A percentile compares a stretch with the other conserved stretches of the same genome.
Evolutionary conservation across 495 filamentous ascomycete species (phyloP).

Genomic region (Xylaria castorea): DNA sequence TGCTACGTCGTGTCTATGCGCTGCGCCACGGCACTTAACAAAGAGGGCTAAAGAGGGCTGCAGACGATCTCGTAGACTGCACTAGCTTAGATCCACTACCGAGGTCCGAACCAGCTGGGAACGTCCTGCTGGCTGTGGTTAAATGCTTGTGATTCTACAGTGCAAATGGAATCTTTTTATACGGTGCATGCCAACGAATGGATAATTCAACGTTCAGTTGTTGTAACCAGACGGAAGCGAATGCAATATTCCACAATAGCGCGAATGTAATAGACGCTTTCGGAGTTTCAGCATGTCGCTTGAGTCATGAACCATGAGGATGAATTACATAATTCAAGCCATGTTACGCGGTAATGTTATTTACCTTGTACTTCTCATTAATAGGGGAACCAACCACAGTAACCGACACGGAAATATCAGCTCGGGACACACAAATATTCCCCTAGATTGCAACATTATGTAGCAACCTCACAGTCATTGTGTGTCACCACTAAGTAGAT

Average conservation of each 20-base stretch:
- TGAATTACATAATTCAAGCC: neutral
- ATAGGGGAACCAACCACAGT: neutral
- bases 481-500: neutral
- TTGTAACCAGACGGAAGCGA: neutral
- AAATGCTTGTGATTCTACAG: constrained; percentile 7
- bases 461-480: neutral
- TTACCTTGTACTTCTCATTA: no score
- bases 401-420: neutral
- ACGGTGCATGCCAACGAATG: neutral
- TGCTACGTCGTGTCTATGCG: neutral
- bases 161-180: neutral
- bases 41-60: constrained; percentile 1
- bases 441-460: constrained; percentile 4
- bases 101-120: neutral
- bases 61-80: no score
- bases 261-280: neutral
- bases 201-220: neutral
- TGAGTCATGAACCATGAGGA: neutral
- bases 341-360: neutral
- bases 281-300: neutral
- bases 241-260: neutral
- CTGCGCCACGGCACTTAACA: neutral
- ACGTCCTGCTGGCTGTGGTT: neutral
- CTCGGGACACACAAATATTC: neutral
- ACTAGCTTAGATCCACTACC: constrained; percentile 2